These are phyloP conservation scores for Microdochium bolleyi DNA, from an alignment of 2,329 filamentous ascomycete genomes.

Conservation along the genomic window DNA sequence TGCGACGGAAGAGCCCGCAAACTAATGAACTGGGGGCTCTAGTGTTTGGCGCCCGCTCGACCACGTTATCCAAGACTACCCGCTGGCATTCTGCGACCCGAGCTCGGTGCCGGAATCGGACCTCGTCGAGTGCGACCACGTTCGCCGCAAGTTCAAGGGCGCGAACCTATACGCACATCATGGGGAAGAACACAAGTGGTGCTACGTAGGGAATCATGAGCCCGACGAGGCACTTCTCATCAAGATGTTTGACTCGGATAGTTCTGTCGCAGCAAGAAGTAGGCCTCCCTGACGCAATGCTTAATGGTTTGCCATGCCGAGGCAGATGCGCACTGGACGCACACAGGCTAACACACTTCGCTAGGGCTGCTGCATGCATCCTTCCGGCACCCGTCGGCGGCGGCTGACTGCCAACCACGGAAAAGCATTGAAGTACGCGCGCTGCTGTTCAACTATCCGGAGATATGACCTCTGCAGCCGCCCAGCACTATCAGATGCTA, in stretches of 20 bases:
- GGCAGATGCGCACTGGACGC: background rate
- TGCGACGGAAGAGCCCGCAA: background rate
- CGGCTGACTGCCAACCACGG: background rate
- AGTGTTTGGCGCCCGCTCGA: slow-evolving; percentile 2
- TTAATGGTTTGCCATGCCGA: background rate
- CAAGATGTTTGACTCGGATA: slow-evolving; percentile 1
- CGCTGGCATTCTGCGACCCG: slow-evolving; percentile 1
- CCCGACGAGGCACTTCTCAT: slow-evolving; percentile 1
- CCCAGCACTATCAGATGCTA: background rate
- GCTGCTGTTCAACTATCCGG: background rate
- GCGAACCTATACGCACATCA: background rate
- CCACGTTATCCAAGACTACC: slow-evolving; percentile 1
- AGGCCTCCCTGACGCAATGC: background rate
- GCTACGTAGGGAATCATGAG: background rate
- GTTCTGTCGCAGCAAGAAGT: background rate
- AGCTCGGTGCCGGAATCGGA: background rate
- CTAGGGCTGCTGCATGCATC: slow-evolving; percentile 1
- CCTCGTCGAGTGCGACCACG: slow-evolving; percentile 1
- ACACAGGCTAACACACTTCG: background rate
- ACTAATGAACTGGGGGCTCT: background rate
- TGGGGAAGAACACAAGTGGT: slow-evolving; percentile 1
- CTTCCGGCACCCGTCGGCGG: background rate
- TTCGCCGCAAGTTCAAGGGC: slow-evolving; percentile 1
- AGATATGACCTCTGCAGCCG: background rate
- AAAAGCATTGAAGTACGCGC: slow-evolving; percentile 1